Base-by-base conservation (phyloP, 2,329 filamentous ascomycete species). In the Phyllosticta capitalensis region DNA sequence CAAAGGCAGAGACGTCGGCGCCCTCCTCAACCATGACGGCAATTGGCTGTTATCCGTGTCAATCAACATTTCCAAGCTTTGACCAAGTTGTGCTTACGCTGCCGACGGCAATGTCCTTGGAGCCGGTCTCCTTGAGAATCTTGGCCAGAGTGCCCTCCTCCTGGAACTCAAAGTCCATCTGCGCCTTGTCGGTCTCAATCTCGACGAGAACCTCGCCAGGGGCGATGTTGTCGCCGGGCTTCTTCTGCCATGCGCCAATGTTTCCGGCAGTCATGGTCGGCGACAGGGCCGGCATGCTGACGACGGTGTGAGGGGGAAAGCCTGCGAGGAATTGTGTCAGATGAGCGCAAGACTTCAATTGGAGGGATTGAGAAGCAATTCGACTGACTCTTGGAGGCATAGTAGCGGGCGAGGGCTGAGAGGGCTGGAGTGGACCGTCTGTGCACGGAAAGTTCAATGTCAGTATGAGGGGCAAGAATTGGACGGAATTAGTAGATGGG, bases 141-240 rank as follows among this genome's bases (percentile, higher is more conserved):
- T 96, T 96, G 70, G 94, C 92, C 67, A 99, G 82, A 62, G 95
- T 83, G 80, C 92, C 94, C 74, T 97, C 94, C 71, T 99, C 94
- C 78, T 99, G 94, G 78, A 95, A 97, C 78, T 99, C 94, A 75
- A 99, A 97, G 81, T 99, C 94, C 94, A 99, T 99, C 81, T 97
- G 94, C 65, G 94, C 94, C 83, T 99, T 99, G 79, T 99, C 94
- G 69, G 94, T 99, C 83, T 99, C 94, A 70, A 97, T 96, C 82
- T 96, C 92, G 67, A 96, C 92, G 67, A 99, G 80, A 53, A 99
- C 94, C 74, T 99, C 94, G 74, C 94, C 94, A 56, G 95, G 92
- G 61, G 84, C 80, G 74, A 99, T 86, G 64, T 80, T 72, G 76
- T 99, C 94, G 72, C 94, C 94, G 66, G 86, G 82, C 81, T 96